Base-by-base conservation (phyloP, 2,329 filamentous ascomycete genomes). In the Diaporthe batatas region DNA sequence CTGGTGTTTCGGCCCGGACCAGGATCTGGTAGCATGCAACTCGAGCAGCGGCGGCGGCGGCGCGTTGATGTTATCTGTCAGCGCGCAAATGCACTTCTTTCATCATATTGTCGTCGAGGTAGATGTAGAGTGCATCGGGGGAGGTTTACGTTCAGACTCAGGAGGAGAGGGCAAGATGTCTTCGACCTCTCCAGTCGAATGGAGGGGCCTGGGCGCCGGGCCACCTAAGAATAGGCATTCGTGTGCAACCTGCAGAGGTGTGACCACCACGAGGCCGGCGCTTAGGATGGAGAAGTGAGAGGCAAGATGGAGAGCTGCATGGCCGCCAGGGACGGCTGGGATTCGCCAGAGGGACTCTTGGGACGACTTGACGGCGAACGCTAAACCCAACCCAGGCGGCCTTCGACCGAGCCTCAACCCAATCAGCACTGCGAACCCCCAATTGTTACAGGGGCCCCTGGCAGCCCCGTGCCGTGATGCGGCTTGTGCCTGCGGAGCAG, bases 1-100 rank as follows among this genome's bases (percentile, higher is more conserved):
- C 75, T 79, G 79, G 75, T 78, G 82, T 83, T 83, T 83, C 82
- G 81, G 74, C 76, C 47, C 77, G 74, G 42, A 77, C 79, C 81
- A 82, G 79, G 81, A 81, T 79, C 32, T 29, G 21, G 36, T 49
- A 69, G 58, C 44, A 18, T 70, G 47, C 16, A 72, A 34, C n/a
- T 70, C 36, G 71, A 62, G 70, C 32, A 69, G 67, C 65, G 42
- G 39, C n/a, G 34, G 39, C n/a, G 34, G 49, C 32, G 64, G 39
- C 47, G 44, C n/a, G 47, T 57, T 36, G 44, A 51, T 57, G 53
- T 47, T 53, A 72, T 44, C 62, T 55, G 34, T 65, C 70, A 59
- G 32, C 47, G 53, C 53, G 23, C 32, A 62, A 62, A 55, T 54
- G 57, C 34, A 39, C 32, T 51, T 14, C 29, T 36, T 53, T 54